Evolutionary conservation across 2,329 filamentous ascomycete genomes (phyloP).

Genomic region (Phialemoniopsis sp.): DNA sequence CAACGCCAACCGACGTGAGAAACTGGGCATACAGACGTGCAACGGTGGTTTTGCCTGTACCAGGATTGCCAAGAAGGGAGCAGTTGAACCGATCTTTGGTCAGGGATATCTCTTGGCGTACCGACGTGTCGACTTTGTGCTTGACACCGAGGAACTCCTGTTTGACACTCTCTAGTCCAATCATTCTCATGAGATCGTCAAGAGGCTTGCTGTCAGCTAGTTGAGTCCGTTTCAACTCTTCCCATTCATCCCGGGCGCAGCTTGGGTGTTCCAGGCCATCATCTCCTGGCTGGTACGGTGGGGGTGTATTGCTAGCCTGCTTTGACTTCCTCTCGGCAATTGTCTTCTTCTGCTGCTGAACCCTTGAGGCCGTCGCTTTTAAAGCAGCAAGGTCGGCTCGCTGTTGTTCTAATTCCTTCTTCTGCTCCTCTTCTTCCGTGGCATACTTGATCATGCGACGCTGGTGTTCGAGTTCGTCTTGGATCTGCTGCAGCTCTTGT

Average conservation of each 20-base stretch:
- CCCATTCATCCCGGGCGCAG: constrained; percentile 52
- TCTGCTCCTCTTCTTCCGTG: constrained; percentile 37
- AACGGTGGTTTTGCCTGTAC: constrained; percentile 75
- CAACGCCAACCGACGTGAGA: constrained; percentile 54
- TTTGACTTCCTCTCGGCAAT: constrained; percentile 7
- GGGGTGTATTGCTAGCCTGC: constrained; percentile 1
- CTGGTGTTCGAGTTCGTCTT: constrained; percentile 50
- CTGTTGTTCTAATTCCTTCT: constrained; percentile 38
- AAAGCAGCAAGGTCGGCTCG: constrained; percentile 39
- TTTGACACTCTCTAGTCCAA: constrained; percentile 69
- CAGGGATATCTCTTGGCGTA: constrained; percentile 54
- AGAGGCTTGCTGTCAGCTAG: constrained; percentile 46
- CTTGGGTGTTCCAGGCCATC: constrained; percentile 3
- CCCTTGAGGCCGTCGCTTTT: constrained; percentile 19
- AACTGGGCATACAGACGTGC: constrained; percentile 67
- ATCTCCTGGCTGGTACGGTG: not conserved
- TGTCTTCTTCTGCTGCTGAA: constrained; percentile 9
- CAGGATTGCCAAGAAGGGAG: constrained; percentile 67
- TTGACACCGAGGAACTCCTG: constrained; percentile 59
- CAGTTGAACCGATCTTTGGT: constrained; percentile 57
- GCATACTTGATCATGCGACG: constrained; percentile 36
- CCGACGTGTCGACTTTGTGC: constrained; percentile 51
- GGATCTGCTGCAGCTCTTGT: constrained; percentile 36
- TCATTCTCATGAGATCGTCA: constrained; percentile 65
- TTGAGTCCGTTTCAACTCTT: constrained; percentile 51